These are phyloP conservation scores for Moniliophthora roreri DNA, from an alignment of 1,284 basidiomycete genomes.

Conservation along the genomic window DNA sequence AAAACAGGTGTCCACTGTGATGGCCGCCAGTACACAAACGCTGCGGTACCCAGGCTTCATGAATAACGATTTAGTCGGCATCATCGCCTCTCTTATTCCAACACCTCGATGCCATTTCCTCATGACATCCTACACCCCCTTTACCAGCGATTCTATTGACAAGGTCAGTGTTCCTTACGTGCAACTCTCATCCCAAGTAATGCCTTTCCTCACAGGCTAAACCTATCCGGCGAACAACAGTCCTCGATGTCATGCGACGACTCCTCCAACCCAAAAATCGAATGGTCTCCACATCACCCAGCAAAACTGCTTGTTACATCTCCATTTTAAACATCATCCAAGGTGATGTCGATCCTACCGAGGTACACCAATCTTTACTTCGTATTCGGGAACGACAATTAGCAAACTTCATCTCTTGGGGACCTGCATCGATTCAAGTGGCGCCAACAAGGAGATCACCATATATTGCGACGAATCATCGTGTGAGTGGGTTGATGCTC, in stretches of 20 bases:
- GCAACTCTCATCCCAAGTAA: constrained; percentile 5
- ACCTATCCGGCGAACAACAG: constrained; percentile 89
- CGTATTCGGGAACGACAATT: constrained; percentile 96
- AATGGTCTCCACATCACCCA: constrained; percentile 94
- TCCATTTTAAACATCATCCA: constrained; percentile 99
- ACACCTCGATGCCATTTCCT: constrained; percentile 99
- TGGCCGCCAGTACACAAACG: constrained; percentile 97
- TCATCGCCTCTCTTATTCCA: constrained; percentile 96
- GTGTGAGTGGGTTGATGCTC: constrained; percentile 97
- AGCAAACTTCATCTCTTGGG: constrained; percentile 99
- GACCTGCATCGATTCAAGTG: constrained; percentile 97
- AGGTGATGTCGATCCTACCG: constrained; percentile 97
- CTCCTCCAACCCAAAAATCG: constrained; percentile 98
- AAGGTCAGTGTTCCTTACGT: constrained; percentile 52
- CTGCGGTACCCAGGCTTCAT: constrained; percentile 98
- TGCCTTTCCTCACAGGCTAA: constrained; percentile 58
- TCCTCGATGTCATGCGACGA: constrained; percentile 98
- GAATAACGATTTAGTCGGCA: constrained; percentile 99
- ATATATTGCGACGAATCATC: constrained; percentile 85
- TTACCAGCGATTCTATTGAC: constrained; percentile 95
- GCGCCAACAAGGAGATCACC: constrained; percentile 92
- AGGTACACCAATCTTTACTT: constrained; percentile 95
- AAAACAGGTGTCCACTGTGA: constrained; percentile 85
- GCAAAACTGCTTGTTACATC: constrained; percentile 93
- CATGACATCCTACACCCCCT: constrained; percentile 99